Evolutionary conservation across 2,329 filamentous ascomycete species (phyloP).

Genomic region (Ascomycota sp.): DNA sequence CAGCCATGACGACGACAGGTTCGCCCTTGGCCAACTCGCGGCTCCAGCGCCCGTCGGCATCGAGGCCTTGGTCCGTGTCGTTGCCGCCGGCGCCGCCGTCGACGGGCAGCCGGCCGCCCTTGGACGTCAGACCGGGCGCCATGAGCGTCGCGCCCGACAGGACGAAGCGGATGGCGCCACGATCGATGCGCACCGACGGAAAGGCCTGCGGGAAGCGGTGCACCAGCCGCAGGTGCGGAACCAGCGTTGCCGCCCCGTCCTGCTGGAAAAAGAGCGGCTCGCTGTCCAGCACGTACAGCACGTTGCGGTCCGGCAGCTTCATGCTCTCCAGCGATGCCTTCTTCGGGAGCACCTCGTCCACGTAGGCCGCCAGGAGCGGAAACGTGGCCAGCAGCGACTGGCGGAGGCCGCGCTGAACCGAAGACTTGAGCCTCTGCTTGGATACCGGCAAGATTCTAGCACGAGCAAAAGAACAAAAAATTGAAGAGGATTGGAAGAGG

Average conservation of each 20-base stretch:
- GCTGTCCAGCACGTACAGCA: slow-evolving; percentile 64
- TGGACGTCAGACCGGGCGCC: slow-evolving; percentile 77
- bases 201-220: slow-evolving; percentile 79
- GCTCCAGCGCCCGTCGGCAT: slow-evolving; percentile 34
- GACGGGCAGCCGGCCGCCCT: slow-evolving; percentile 60
- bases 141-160: slow-evolving; percentile 85
- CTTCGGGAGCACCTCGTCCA: slow-evolving; percentile 89
- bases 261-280: slow-evolving; percentile 85
- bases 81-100: slow-evolving; percentile 19
- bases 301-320: slow-evolving; percentile 80
- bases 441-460: slow-evolving; percentile 58
- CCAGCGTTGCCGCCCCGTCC: slow-evolving; percentile 47
- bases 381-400: slow-evolving; percentile 67
- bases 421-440: slow-evolving; percentile 95
- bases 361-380: slow-evolving; percentile 66
- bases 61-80: slow-evolving; percentile 21
- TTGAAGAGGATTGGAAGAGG: slow-evolving; percentile 1
- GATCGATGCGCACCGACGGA: slow-evolving; percentile 71
- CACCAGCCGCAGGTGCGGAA: slow-evolving; percentile 76
- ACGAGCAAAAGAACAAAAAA: no score
- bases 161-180: slow-evolving; percentile 92
- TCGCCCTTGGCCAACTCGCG: slow-evolving; percentile 58
- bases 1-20: slow-evolving; percentile 73
- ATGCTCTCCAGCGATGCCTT: slow-evolving; percentile 78
- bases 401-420: slow-evolving; percentile 72